These are phyloP conservation scores for Coemansia sp. DNA, from an alignment of 192 early-diverging fungal genomes.

Conservation along the genomic window DNA sequence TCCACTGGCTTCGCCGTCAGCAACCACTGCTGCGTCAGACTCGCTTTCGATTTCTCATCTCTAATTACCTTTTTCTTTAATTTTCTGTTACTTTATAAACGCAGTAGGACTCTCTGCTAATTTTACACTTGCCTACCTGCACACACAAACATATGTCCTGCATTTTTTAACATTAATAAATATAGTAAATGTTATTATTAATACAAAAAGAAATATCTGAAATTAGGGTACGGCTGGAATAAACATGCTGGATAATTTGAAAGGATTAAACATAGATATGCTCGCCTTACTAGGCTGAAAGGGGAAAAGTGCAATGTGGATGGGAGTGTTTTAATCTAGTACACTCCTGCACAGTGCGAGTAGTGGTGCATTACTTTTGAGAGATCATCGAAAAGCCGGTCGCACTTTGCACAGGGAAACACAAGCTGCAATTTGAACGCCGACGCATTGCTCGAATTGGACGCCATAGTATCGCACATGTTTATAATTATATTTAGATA, in stretches of 20 bases:
- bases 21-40: background rate
- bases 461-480: background rate
- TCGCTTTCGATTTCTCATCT: background rate
- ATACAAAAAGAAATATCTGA: no score
- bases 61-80: background rate
- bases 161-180: no score
- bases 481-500: no score
- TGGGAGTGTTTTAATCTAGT: background rate
- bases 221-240: no score
- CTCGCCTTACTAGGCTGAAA: background rate
- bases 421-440: slow-evolving; percentile 3
- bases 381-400: slow-evolving; percentile 7
- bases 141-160: no score
- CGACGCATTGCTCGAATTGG: background rate
- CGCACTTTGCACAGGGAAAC: slow-evolving; percentile 8
- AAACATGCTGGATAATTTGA: background rate
- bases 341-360: background rate
- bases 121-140: no score
- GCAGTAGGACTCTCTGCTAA: background rate
- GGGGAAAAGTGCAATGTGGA: background rate
- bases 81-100: background rate
- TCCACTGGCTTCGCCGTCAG: slow-evolving; percentile 2
- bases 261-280: background rate
- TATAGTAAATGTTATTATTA: background rate
- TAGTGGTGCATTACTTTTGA: slow-evolving; percentile 7